Base-by-base conservation (phyloP, 768 basidiomycete genomes). In the Strobilomyces dryophilus region DNA sequence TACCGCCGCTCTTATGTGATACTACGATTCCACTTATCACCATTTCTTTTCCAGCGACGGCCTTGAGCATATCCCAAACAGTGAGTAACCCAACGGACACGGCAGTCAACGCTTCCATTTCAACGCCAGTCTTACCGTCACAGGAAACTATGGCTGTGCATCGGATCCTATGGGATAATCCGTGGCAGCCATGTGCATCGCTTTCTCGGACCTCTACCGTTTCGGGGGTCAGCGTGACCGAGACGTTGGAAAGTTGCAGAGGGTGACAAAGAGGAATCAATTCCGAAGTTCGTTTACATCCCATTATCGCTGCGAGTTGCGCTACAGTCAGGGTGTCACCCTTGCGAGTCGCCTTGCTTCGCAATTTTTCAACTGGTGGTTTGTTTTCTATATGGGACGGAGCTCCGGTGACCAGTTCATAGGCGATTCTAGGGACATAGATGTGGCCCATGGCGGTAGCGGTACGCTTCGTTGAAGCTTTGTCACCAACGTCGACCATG, bases 51-150 rank as follows among this genome's bases (percentile, higher is more conserved):
- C 91, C 93, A 1, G 89, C 91, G 2, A 92, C 85, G 5, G 87
- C 87, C 71, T 95, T 94, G 29, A 94, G 78, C 92, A 95, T 94
- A 64, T 93, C 92, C 89, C 92, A 95, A 14, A 94, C 83, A 1
- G 90, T 91, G 49, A 95, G 73, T 31, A 90, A 75, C 6, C 84
- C 85, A 29, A 89, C 74, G 1, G 84, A 84, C 9, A 91, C 92
- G 21, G 85, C 86, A n/a, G 85, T 89, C 51, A 95, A 66, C 21
- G 92, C 93, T 71, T 97, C 95, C 88, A 98, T 93, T 73, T 93
- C 91, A 18, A 93, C 89, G 5, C 93, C 89, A 14, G 92, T 92
- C 67, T 84, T 84, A 14, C 89, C 88, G 66, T 84, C 80, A 58
- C 86, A 89, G 37, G 83, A 75, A 34, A 91, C 88, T 8, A 81